These are phyloP conservation scores for Penicillium antarcticum DNA, from an alignment of 495 filamentous ascomycete genomes.

Conservation along the genomic window DNA sequence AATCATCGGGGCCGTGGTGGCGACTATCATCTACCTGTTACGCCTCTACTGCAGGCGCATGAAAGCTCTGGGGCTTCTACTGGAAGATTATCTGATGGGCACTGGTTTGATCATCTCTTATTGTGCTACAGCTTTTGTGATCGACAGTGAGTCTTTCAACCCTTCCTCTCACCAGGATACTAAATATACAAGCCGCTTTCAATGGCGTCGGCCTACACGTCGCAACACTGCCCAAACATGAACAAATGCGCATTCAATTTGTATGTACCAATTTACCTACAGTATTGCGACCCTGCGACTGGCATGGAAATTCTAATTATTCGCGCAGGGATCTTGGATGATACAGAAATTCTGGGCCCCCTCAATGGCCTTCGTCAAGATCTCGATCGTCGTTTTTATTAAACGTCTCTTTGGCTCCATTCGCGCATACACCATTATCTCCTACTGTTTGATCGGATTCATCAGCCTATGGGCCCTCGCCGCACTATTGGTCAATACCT, in stretches of 20 bases:
- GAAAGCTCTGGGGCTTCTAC: neutral
- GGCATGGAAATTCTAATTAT: neutral
- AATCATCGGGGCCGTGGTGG: constrained; percentile 14
- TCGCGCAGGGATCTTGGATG: constrained; percentile 19
- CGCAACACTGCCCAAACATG: neutral
- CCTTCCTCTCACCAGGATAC: neutral
- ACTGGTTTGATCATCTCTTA: neutral
- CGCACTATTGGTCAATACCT: constrained; percentile 18
- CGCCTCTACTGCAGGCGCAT: neutral
- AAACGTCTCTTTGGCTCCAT: constrained; percentile 20
- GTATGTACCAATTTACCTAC: neutral
- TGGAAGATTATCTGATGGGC: constrained; percentile 1
- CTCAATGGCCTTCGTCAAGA: constrained; percentile 29
- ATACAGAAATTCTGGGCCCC: constrained; percentile 24
- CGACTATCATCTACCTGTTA: neutral
- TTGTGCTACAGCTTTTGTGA: neutral
- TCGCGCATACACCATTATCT: neutral
- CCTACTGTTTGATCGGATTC: neutral
- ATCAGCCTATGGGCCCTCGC: constrained; percentile 18
- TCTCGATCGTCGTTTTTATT: constrained; percentile 32
- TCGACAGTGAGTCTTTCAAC: neutral
- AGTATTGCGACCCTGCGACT: neutral
- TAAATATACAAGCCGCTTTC: neutral
- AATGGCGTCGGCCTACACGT: neutral
- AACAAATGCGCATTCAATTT: neutral